Base-by-base conservation (phyloP, 192 early-diverging fungal species). In the Coemansia sp. region DNA sequence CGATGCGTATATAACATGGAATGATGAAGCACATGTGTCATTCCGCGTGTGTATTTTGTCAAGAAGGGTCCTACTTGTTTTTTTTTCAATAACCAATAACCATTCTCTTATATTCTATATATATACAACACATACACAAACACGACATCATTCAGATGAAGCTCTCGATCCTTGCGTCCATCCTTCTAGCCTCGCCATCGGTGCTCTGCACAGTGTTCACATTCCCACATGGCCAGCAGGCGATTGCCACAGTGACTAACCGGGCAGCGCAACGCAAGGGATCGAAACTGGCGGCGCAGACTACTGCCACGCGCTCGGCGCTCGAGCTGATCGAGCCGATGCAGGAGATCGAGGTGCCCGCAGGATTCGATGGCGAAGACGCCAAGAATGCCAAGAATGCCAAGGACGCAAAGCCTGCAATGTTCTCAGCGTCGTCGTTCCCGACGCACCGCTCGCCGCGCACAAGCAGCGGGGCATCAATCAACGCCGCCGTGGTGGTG, bases 391-490 rank as follows among this genome's bases (percentile, higher is more conserved):
- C 5, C 12, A 23, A 2, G 0, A 10, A 17, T 40, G 15, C 15
- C 46, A 24, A 13, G 3, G 21, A 24, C 23, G 46, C 19, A 10
- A 4, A 21, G 12, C 46, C 46, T 6, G 21, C 21, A 7, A 11
- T 18, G 19, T 48, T 48, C 21, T 48, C 46, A 5, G 46, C 46
- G 17, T 22, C 46, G 46, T 18, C 46, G 46, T 48, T 48, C 23
- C 19, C 22, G 19, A 23, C 43, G n/a, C 34, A 37, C 34, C 34
- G 34, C 34, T 37, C 34, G 34, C 34, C 34, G 34, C 34, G 34
- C 34, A 37, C 34, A 2, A 6, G 34, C 5, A 37, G 34, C 34
- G 11, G 9, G 34, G 34, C 34, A 37, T 37, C 34, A 10, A 37
- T 37, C 34, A 37, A 37, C 9, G 34, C 34, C 34, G 34, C 34